phyloP scores from a whole-genome alignment of 176 grass and related monocot species.

The Alloteropsis semialata region DNA sequence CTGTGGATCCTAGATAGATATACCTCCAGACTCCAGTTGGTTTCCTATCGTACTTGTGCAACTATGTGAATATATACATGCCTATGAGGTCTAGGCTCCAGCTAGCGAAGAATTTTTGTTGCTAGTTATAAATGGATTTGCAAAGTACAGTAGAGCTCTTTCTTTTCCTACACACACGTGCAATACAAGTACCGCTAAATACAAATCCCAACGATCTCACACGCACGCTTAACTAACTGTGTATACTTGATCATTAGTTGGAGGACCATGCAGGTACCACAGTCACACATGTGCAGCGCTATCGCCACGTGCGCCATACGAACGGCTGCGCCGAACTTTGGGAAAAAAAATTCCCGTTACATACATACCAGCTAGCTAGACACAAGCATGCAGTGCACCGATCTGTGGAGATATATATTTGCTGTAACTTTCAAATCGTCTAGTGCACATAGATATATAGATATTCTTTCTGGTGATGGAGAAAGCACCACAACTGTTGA shows the following conservation, averaged over 20 bases:
- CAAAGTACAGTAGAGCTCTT: not conserved
- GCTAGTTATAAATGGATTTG: not conserved
- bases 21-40: too few species aligned
- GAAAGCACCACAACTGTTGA: not conserved
- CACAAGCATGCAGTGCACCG: not conserved
- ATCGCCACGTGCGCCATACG: not conserved
- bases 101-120: not conserved
- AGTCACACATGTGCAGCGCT: not conserved
- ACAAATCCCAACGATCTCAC: not conserved
- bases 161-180: conserved; percentile 19
- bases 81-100: not conserved
- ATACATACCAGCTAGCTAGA: not conserved
- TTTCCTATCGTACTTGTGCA: not conserved
- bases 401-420: too few species aligned
- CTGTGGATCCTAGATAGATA: too few species aligned
- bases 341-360: too few species aligned
- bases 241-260: not conserved
- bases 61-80: not conserved
- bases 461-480: not conserved
- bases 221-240: conserved; percentile 9
- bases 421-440: not conserved
- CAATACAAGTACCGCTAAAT: conserved; percentile 7
- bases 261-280: conserved; percentile 1
- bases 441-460: not conserved
- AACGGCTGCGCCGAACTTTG: conserved; percentile 35